Evolutionary conservation across 495 filamentous ascomycete genomes (phyloP), one percentile per base, ranked within the genome.

Genomic region (Articulospora tetracladia): DNA sequence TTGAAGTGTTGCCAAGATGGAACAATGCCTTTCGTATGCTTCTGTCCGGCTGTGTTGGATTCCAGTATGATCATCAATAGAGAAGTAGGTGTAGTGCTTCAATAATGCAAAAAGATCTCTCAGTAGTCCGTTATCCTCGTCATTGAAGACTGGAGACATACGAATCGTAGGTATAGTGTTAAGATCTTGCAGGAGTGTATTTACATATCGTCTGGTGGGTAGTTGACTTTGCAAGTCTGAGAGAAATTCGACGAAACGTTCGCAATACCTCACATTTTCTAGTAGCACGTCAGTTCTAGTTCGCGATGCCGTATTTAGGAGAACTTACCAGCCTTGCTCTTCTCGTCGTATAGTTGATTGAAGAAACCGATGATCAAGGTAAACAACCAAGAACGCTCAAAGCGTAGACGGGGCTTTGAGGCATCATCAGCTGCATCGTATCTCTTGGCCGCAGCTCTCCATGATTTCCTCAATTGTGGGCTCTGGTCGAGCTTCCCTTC

Each of bases 301-400:
- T 1, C 26, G 23, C 15, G 13, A 54, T 49, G 7, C 10, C 20
- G 20, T 22, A 24, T 13, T 8, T n/a, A 8, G 27, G 1, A 20
- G 6, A 15, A 55, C 62, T 12, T 53, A 65, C 63, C 66, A 65
- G 72, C 63, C 41, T 78, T 79, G 47, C 69, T 68, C 46, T 70
- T 76, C 36, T 79, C 74, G 28, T 78, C 76, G 66, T 93, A 90
- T 23, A 98, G 70, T 58, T 86, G 78, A 54, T 84, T 78, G 11
- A 97, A 65, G 65, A 97, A 99, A 63, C 93, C 88, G 53, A 97
- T 73, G 1, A 94, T 74, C 69, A 97, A 81, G 17, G 89, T 87
- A 67, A 90, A 97, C 19, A 99, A 79, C 94, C 94, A 99, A 49
- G 90, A 87, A 52, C 95, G 84, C 73, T 99, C 94, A 65, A 97